Percentiles rank a stretch among this genome's conserved stretches.
Evolutionary conservation across 1,284 basidiomycete genomes (phyloP).

Genomic region (Boletus semigastroideus): DNA sequence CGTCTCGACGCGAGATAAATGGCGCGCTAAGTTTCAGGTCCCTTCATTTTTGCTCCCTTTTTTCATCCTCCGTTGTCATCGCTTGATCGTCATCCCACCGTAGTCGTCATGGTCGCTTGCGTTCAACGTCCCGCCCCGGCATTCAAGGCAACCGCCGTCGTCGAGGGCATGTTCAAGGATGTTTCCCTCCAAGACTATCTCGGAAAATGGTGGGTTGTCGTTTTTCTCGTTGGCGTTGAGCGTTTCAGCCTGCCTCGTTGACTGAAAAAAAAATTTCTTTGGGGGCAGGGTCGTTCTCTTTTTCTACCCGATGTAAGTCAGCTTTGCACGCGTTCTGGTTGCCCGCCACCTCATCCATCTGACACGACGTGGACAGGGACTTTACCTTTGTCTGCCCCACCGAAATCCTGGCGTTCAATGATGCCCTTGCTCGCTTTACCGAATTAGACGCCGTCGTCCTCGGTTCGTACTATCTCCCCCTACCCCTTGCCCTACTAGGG

Average conservation of each 20-base stretch:
- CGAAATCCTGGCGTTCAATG: slow-evolving; percentile 91
- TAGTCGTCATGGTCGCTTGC: slow-evolving; percentile 56
- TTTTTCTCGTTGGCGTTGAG: neutral
- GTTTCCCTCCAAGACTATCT: slow-evolving; percentile 70
- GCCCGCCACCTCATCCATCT: neutral
- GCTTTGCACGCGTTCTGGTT: slow-evolving; percentile 8
- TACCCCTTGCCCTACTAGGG: neutral
- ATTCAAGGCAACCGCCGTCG: slow-evolving; percentile 76
- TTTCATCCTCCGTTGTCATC: neutral
- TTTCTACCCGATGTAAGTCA: slow-evolving; percentile 77
- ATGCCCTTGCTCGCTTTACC: slow-evolving; percentile 73
- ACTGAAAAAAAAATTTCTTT: neutral
- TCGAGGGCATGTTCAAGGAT: slow-evolving; percentile 75
- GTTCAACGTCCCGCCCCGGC: slow-evolving; percentile 77
- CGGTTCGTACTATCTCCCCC: slow-evolving; percentile 43
- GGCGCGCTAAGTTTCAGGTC: neutral
- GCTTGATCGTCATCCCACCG: neutral
- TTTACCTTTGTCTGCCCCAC: slow-evolving; percentile 91
- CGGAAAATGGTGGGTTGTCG: slow-evolving; percentile 74
- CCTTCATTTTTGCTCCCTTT: neutral
- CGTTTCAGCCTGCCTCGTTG: slow-evolving; percentile 6
- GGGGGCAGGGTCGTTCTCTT: slow-evolving; percentile 66
- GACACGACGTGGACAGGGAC: slow-evolving; percentile 45
- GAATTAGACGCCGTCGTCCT: slow-evolving; percentile 75
- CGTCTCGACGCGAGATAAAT: slow-evolving; percentile 23